Base-by-base conservation (phyloP, 1,284 basidiomycete species). In the Sanghuangporus sanghuang region DNA sequence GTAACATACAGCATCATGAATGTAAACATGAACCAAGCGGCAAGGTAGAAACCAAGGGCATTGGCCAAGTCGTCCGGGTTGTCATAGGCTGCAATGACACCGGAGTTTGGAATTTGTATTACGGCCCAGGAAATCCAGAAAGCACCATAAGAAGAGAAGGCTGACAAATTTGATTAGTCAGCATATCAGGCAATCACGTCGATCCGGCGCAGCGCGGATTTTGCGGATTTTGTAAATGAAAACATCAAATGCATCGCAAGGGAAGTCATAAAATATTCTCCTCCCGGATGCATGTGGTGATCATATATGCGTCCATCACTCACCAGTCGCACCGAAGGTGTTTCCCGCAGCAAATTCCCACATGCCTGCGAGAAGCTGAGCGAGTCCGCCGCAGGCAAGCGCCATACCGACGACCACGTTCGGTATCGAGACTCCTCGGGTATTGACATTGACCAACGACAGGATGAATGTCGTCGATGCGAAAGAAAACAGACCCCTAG, bases 401-500 rank as follows among this genome's bases (percentile, higher is more conserved):
- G 92, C 91, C 85, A 95, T 91, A 67, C 92, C 93, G 63, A 95
- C 81, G 66, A 96, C 85, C 61, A 90, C 85, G 71, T 95, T 95
- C 38, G 87, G 82, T 2, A 73, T 73, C 23, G 71, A 68, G 62
- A 91, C 76, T 16, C 76, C 75, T 21, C 85, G 78, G 44, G 86
- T 75, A 61, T 79, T 71, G 48, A 82, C 76, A 71, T 89, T 91
- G 79, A 82, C 86, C 70, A 90, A 68, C 6, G 87, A 89, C 57
- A 90, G 77, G 66, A 90, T 82, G 71, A 91, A 81, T 0, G 87
- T 90, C 38, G 88, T 91, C 1, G 85, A 84, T 8, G 87, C 88
- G 73, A 90, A 92, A 55, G 85, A 83, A 72, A 87, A 86, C 54
- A 91, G 76, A 35, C 89, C 89, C n/a, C 82, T 83, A 67, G 0